Percentiles rank a stretch among this genome's conserved stretches.
Conservation (phyloP, 2,329 filamentous ascomycete species). For the Aspergillus latus region DNA sequence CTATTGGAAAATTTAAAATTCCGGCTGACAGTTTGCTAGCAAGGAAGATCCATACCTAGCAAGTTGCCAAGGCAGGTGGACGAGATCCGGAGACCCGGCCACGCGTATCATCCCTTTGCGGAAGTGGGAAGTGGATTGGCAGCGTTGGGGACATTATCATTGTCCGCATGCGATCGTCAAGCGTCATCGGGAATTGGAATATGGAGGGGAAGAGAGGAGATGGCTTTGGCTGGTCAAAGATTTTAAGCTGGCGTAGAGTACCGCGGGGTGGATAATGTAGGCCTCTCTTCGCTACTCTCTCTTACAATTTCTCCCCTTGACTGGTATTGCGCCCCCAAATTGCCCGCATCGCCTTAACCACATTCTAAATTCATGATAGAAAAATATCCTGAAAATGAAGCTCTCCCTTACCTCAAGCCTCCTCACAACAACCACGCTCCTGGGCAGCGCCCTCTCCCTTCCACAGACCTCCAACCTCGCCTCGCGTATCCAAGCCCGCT, state of each 20-base stretch:
- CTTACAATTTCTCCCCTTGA: not conserved
- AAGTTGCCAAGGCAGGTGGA: not conserved
- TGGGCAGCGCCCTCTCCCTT: conserved; percentile 28
- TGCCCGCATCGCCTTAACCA: no score
- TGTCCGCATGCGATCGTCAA: conserved; percentile 4
- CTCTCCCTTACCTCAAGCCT: conserved; percentile 18
- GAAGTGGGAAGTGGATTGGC: not conserved
- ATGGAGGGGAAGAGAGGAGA: not conserved
- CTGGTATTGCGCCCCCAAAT: no score
- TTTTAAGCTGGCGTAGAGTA: not conserved
- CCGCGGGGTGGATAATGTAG: not conserved
- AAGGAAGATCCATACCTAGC: not conserved
- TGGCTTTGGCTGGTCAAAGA: not conserved
- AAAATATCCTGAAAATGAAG: conserved; percentile 29
- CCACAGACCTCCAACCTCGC: conserved; percentile 25
- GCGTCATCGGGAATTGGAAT: not conserved
- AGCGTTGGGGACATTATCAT: not conserved
- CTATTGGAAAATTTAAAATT: not conserved
- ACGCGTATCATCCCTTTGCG: conserved; percentile 6
- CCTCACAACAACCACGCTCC: conserved; percentile 26
- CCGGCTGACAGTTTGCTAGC: not conserved
- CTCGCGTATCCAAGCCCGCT: conserved; percentile 32
- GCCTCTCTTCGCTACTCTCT: not conserved
- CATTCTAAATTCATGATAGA: not conserved
- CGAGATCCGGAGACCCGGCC: not conserved